A percentile compares a stretch with the other conserved stretches of the same genome.
phyloP scores from a whole-genome alignment of 73 alveolate genomes.

The Tetrahymena malaccensis region DNA sequence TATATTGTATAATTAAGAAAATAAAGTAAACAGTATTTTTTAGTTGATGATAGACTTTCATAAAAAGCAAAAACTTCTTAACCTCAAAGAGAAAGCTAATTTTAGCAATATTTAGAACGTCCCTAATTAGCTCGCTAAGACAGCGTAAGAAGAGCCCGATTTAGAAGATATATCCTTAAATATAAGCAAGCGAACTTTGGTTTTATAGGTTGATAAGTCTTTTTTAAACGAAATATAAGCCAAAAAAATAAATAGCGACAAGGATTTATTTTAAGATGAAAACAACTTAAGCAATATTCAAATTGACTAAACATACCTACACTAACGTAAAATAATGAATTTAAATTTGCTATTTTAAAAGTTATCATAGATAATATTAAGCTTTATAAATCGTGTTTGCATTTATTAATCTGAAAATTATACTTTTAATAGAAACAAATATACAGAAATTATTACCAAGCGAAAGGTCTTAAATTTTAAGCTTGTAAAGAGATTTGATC shows the following conservation, averaged over 20 bases:
- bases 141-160: background rate
- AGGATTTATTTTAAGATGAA: background rate
- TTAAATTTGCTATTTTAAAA: background rate
- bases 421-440: background rate
- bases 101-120: background rate
- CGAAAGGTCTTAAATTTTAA: background rate
- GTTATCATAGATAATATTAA: background rate
- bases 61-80: background rate
- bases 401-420: background rate
- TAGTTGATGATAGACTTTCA: background rate
- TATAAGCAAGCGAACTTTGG: background rate
- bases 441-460: background rate
- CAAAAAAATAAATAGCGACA: background rate
- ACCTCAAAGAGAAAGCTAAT: background rate
- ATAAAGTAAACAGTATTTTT: background rate
- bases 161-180: background rate
- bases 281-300: background rate
- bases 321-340: background rate
- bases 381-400: background rate
- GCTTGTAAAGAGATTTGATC: background rate
- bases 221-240: background rate
- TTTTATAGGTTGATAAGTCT: background rate
- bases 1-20: background rate
- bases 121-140: background rate
- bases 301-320: background rate